Evolutionary conservation across 495 filamentous ascomycete genomes (phyloP).

Genomic region (Trichoderma erinaceum): DNA sequence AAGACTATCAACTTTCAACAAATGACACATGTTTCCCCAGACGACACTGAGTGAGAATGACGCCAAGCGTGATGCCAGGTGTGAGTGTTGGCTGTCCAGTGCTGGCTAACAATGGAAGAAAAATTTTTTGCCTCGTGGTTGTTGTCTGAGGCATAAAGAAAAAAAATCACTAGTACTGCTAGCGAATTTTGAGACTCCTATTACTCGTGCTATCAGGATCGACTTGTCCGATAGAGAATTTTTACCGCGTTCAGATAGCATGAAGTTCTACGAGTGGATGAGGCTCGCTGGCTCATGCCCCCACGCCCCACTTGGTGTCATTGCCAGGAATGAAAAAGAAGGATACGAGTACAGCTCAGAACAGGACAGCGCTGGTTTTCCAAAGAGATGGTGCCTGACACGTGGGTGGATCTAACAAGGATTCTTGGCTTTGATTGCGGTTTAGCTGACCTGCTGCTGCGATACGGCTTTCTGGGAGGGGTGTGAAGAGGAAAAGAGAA

Average conservation of each 20-base stretch:
- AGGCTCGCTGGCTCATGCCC: background rate
- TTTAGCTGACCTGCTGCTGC: background rate
- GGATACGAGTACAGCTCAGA: background rate
- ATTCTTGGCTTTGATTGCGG: background rate
- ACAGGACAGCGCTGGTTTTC: background rate
- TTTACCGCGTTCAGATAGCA: conserved; percentile 13
- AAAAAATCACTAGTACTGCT: conserved; percentile 8
- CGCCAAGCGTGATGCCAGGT: background rate
- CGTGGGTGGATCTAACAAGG: conserved; percentile 7
- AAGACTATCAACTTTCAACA: background rate
- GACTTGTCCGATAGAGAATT: conserved; percentile 10
- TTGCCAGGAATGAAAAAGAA: background rate
- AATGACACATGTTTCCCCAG: background rate
- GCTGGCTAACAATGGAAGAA: background rate
- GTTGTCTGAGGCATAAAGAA: conserved; percentile 32
- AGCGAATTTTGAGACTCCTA: background rate
- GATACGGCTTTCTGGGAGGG: background rate
- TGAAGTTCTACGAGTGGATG: conserved; percentile 9
- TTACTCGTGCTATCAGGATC: conserved; percentile 2
- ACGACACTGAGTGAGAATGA: background rate
- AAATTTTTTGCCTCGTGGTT: conserved; percentile 27
- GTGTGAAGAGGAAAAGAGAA: background rate
- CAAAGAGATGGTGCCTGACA: background rate
- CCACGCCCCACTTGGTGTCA: conserved; percentile 13
- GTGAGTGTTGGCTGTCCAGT: background rate